Base-by-base conservation (phyloP, 2,329 filamentous ascomycete genomes). In the Macrophomina tecta region DNA sequence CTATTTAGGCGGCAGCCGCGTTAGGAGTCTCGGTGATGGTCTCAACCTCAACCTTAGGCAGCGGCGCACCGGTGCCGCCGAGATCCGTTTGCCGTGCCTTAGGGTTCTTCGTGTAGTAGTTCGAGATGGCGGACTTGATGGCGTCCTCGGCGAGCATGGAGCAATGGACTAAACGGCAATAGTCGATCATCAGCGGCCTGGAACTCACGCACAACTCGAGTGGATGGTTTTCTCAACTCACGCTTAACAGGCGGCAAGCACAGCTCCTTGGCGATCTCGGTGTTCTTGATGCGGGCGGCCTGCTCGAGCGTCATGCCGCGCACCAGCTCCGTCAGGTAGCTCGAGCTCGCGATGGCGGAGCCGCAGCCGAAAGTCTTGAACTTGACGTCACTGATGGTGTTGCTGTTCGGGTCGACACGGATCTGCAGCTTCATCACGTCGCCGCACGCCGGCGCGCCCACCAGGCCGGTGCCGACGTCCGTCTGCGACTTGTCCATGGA, bases 311-410 rank as follows among this genome's bases (percentile, higher is more conserved):
- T 97, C 94, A 98, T 99, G 69, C 95, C 95, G 70, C 93, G 88
- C 70, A 99, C 94, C 68, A 99, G 84, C 81, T 97, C 93, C 8
- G 95, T 99, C 74, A 99, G 82, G 79, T 99, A 99, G 76, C 91
- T 95, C 68, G 91, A 96, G 70, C 91, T 94, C 51, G 95, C 95
- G 80, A 99, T 99, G 71, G 95, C 95, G 36, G 90, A 93, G 65
- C 94, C 94, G 79, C 94, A 97, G 62, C 94, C 94, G 77, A 97
- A 97, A 0, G 94, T 97, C 89, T 97, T 97, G 88, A 97, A 97
- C 82, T 96, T 95, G 78, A 97, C 94, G 74, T 97, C 94, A 73
- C 89, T 90, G 78, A 97, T 97, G 73, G 89, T 94, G 79, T 95
- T 92, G 75, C 89, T 92, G 73, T 90, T 86, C 70, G 92, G 91